Evolutionary conservation across 106 monocot species (phyloP).

Genomic region (Vanilla planifolia): DNA sequence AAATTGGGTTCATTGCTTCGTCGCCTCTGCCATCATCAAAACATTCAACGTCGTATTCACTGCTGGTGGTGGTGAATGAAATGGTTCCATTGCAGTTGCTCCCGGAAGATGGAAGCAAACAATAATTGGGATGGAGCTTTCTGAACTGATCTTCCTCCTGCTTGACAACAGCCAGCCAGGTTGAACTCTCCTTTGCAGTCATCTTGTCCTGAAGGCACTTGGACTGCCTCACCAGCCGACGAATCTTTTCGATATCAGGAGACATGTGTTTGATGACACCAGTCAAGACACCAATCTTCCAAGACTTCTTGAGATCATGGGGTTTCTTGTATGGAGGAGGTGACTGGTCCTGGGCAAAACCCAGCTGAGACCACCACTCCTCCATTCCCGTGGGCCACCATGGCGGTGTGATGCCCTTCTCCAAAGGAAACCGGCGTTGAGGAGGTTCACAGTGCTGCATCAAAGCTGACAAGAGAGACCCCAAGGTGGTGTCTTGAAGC

Average conservation of each 20-base stretch:
- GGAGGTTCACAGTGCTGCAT: slow-evolving; percentile 32
- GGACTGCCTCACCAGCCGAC: slow-evolving; percentile 23
- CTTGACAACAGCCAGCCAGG: slow-evolving; percentile 23
- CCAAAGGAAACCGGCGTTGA: slow-evolving; percentile 18
- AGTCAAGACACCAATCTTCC: slow-evolving; percentile 21
- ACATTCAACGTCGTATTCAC: slow-evolving; percentile 51
- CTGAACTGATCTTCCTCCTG: slow-evolving; percentile 39
- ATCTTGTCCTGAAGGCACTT: slow-evolving; percentile 28
- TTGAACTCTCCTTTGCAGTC: slow-evolving; percentile 23
- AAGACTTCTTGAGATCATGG: slow-evolving; percentile 25
- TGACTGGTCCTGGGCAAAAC: slow-evolving; percentile 10
- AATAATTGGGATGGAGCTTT: slow-evolving; percentile 33
- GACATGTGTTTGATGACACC: slow-evolving; percentile 27
- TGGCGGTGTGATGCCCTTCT: slow-evolving; percentile 22
- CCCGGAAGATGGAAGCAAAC: slow-evolving; percentile 7
- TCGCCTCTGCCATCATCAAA: slow-evolving; percentile 11
- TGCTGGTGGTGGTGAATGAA: slow-evolving; percentile 28
- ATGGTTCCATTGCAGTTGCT: slow-evolving; percentile 10
- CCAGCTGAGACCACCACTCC: slow-evolving; percentile 15
- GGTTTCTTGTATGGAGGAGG: slow-evolving; percentile 22
- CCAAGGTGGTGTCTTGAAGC: slow-evolving; percentile 24
- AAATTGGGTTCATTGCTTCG: slow-evolving; percentile 11
- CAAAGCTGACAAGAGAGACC: slow-evolving; percentile 17
- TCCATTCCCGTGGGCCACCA: slow-evolving; percentile 24
- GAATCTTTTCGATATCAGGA: slow-evolving; percentile 24